Percentiles rank a stretch among this genome's conserved stretches.
Conservation (phyloP, 805 yeast genomes). For the Komagataella ulmi region DNA sequence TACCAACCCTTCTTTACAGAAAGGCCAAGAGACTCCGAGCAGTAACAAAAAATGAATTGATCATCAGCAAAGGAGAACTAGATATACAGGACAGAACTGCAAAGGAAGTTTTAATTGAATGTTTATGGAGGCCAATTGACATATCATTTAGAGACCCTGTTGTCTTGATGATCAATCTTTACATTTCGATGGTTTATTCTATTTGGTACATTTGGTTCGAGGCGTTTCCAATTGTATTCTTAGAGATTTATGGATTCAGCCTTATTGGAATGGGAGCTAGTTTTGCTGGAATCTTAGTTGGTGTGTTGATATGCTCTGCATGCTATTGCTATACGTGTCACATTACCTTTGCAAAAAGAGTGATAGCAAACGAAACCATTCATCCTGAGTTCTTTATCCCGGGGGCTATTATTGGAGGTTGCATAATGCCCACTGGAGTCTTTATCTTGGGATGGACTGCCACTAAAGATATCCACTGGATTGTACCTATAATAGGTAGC, state of each 20-base stretch:
- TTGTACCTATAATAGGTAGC: conserved; percentile 32
- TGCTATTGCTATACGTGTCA: background rate
- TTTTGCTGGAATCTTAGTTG: conserved; percentile 32
- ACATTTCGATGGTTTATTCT: conserved; percentile 39
- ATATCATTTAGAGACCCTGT: conserved; percentile 42
- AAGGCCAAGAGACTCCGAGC: background rate
- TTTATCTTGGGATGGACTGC: conserved; percentile 53
- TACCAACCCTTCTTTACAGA: background rate
- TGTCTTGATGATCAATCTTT: conserved; percentile 36
- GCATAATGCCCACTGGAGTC: conserved; percentile 37
- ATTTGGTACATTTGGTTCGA: conserved; percentile 44
- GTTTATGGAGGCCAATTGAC: conserved; percentile 34
- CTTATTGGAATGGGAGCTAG: conserved; percentile 32
- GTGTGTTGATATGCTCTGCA: conserved; percentile 24
- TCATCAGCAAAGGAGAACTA: background rate
- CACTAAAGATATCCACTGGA: conserved; percentile 36
- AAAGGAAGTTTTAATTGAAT: conserved; percentile 13
- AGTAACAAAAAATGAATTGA: background rate
- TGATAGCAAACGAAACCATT: conserved; percentile 10
- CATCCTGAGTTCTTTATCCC: conserved; percentile 39
- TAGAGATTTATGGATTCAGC: conserved; percentile 29
- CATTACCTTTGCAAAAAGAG: conserved; percentile 11
- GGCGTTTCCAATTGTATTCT: conserved; percentile 45
- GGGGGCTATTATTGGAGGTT: conserved; percentile 44
- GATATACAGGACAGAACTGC: conserved; percentile 2